Base-by-base conservation (phyloP, 2,329 filamentous ascomycete species). In the Chlorencoelia australis region DNA sequence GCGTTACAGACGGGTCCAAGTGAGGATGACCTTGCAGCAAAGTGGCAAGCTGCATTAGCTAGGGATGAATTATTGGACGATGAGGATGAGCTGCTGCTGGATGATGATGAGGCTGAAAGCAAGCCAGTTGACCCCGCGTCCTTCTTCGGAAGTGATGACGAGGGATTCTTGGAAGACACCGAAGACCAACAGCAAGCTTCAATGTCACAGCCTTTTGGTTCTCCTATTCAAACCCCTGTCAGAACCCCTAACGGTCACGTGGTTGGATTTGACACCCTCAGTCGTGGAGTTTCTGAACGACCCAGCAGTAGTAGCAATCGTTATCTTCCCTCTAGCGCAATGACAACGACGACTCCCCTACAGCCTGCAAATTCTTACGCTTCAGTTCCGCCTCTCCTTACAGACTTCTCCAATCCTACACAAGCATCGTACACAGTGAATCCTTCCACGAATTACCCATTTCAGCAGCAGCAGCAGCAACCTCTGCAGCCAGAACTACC, bases 41-140 rank as follows among this genome's bases (percentile, higher is more conserved):
- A 85, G 48, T 94, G 89, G 84, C 75, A 85, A 45, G 81, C 83
- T 30, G 83, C 85, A 28, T 73, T 95, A 50, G 84, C 66, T 10
- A 81, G 83, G 32, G 81, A 88, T 45, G 76, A 86, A 42, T 54
- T 71, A 48, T 54, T 72, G 34, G 63, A 65, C 13, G 65, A 64
- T 30, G 66, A 76, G 31, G 77, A 78, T 16, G 67, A 68, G 16
- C 69, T 78, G 27, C 65, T 83, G 9, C 57, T 77, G 3, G 73
- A 75, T 7, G 75, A 84, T 20, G 54, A 51, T 10, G 33, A 37
- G 13, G 16, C 56, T 17, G 63, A 63, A 21, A 42, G 52, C 4
- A 64, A 67, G 27, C 68, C 67, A 35, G 52, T 82, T 13, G 78
- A 84, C 46, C 69, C 76, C 1, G 64, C 73, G 17, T 68, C 70